phyloP scores from a whole-genome alignment of 129 eudicot genomes.

The Logfia minima region DNA sequence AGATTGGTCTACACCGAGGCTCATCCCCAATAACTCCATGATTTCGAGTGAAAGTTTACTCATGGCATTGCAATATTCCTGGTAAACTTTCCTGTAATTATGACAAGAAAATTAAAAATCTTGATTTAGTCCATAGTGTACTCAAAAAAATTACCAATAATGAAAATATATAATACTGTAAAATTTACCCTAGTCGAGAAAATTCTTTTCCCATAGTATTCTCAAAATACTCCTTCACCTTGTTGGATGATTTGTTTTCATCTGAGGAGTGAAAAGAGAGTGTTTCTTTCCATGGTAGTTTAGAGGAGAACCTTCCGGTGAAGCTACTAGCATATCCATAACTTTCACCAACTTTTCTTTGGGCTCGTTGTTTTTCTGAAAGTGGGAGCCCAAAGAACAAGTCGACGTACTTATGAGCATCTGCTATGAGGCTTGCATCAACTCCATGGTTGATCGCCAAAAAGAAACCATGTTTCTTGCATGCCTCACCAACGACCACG shows the following conservation, averaged over 20 bases:
- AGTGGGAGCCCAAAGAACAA: slow-evolving; percentile 54
- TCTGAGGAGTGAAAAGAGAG: slow-evolving; percentile 54
- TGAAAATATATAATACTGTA: background rate
- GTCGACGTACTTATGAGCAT: slow-evolving; percentile 53
- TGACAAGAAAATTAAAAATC: background rate
- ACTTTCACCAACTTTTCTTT: slow-evolving; percentile 62
- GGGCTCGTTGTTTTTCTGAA: slow-evolving; percentile 49
- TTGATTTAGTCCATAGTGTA: background rate
- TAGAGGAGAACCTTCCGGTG: slow-evolving; percentile 61
- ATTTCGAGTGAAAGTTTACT: slow-evolving; percentile 58
- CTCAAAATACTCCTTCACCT: slow-evolving; percentile 51
- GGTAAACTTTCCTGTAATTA: slow-evolving; percentile 49
- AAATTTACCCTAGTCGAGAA: slow-evolving; percentile 44
- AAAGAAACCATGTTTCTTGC: slow-evolving; percentile 59
- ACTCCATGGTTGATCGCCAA: slow-evolving; percentile 56
- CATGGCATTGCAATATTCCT: slow-evolving; percentile 63
- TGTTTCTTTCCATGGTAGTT: slow-evolving; percentile 75
- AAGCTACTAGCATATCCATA: slow-evolving; percentile 73
- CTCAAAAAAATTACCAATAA: background rate
- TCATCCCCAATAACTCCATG: slow-evolving; percentile 70
- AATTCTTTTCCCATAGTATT: slow-evolving; percentile 51
- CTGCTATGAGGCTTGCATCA: slow-evolving; percentile 36
- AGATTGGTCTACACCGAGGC: slow-evolving; percentile 51
- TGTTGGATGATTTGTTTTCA: slow-evolving; percentile 37
- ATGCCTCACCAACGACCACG: slow-evolving; percentile 43